Conservation (phyloP, 139 green algal genomes). For the Mychonastes homosphaera region DNA sequence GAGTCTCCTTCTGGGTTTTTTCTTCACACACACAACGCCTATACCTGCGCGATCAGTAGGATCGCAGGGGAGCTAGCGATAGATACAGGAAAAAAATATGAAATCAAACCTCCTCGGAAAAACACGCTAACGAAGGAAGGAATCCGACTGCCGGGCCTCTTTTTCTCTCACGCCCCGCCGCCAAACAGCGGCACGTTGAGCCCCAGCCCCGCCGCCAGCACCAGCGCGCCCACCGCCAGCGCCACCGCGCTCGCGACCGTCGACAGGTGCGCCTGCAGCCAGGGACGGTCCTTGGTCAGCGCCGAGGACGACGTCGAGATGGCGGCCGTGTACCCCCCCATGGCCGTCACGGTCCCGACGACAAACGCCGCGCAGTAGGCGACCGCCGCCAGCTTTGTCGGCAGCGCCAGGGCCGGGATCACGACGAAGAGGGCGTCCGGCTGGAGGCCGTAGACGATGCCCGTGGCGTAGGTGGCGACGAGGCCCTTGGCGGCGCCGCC, state of each 20-base stretch:
- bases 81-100: too few relatives aligned
- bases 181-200: conserved; percentile 51
- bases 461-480: conserved; percentile 75
- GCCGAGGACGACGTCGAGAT: conserved; percentile 67
- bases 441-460: conserved; percentile 93
- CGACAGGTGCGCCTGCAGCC: conserved; percentile 56
- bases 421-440: conserved; percentile 95
- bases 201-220: conserved; percentile 50
- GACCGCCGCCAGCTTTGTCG: conserved; percentile 72
- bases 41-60: too few relatives aligned
- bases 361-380: conserved; percentile 92
- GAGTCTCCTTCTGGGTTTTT: too few relatives aligned
- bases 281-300: conserved; percentile 50
- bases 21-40: too few relatives aligned
- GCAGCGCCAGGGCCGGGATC: conserved; percentile 86
- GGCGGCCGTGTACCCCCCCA: conserved; percentile 87
- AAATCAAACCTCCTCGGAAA: too few relatives aligned
- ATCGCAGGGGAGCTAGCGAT: too few relatives aligned
- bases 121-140: too few relatives aligned
- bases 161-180: too few relatives aligned
- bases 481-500: conserved; percentile 6
- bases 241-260: conserved; percentile 51
- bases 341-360: conserved; percentile 84
- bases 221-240: conserved; percentile 52
- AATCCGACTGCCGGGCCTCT: too few relatives aligned